phyloP scores from a whole-genome alignment of 2,329 filamentous ascomycete genomes.

The Ilyonectria mors-panacis region DNA sequence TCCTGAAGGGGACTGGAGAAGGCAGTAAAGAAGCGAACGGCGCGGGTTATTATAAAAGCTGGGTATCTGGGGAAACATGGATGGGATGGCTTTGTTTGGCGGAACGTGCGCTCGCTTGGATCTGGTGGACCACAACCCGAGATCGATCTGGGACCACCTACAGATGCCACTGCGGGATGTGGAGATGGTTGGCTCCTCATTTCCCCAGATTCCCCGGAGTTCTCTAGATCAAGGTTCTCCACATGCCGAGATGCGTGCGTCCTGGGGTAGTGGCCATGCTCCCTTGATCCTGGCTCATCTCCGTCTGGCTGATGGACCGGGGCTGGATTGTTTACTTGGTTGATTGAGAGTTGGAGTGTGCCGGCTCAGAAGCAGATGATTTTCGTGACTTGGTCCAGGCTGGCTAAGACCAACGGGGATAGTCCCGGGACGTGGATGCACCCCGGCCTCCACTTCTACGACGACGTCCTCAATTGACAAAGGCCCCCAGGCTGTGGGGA shows the following conservation, averaged over 20 bases:
- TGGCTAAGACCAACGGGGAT: too few relatives aligned
- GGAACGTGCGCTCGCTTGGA: neutral
- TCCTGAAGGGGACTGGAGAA: neutral
- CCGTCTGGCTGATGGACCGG: too few relatives aligned
- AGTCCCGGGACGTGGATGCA: too few relatives aligned
- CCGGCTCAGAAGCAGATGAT: too few relatives aligned
- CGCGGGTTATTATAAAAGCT: neutral
- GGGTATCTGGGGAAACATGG: neutral
- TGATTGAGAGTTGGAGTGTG: too few relatives aligned
- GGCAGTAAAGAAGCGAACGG: neutral
- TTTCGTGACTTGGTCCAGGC: too few relatives aligned
- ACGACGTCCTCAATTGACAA: too few relatives aligned
- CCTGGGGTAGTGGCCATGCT: neutral
- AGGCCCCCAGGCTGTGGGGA: too few relatives aligned
- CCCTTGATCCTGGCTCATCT: neutral
- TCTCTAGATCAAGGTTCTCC: neutral
- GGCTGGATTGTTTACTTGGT: too few relatives aligned
- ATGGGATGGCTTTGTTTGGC: neutral
- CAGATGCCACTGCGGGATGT: neutral
- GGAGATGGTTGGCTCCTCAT: neutral
- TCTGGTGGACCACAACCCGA: constrained; percentile 8
- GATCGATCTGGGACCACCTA: neutral
- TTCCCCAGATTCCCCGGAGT: neutral
- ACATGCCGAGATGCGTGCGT: neutral
- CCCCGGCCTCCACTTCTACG: too few relatives aligned